A percentile compares a stretch with the other conserved stretches of the same genome.
These are phyloP conservation scores for Takashimella koratensis DNA, from an alignment of 1,284 basidiomycete species.

Conservation along the genomic window DNA sequence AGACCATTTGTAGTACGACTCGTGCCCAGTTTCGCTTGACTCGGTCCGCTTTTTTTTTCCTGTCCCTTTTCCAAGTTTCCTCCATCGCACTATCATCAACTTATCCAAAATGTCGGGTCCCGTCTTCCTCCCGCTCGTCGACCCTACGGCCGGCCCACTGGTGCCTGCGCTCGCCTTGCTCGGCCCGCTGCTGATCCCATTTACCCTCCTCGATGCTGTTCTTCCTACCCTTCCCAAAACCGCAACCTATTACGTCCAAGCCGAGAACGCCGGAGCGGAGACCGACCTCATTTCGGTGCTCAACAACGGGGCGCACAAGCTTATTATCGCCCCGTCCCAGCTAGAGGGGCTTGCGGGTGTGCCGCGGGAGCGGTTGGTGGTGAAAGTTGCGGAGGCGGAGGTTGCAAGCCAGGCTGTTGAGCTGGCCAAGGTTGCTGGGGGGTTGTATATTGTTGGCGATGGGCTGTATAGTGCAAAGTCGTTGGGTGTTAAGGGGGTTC, in stretches of 20 bases:
- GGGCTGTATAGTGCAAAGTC: conserved; percentile 59
- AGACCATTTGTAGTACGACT: too few relatives aligned
- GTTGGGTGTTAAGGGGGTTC: conserved; percentile 65
- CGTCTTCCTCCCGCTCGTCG: conserved; percentile 50
- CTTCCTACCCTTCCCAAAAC: conserved; percentile 34
- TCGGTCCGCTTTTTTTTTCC: too few relatives aligned
- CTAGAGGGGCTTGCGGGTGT: conserved; percentile 60
- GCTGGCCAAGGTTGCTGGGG: conserved; percentile 44
- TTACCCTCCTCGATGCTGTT: conserved; percentile 32
- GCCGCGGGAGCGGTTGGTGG: conserved; percentile 67
- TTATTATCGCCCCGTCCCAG: conserved; percentile 65
- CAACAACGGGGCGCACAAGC: conserved; percentile 70
- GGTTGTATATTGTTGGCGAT: conserved; percentile 30
- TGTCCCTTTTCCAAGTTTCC: not conserved
- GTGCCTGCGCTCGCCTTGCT: conserved; percentile 64
- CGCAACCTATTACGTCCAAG: conserved; percentile 57
- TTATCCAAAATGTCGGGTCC: conserved; percentile 39
- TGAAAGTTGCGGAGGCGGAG: conserved; percentile 68
- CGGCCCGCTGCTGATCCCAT: conserved; percentile 66
- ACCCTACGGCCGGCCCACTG: conserved; percentile 51
- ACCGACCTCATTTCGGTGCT: conserved; percentile 64
- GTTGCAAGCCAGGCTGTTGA: conserved; percentile 64
- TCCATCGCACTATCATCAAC: not conserved
- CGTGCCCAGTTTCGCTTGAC: too few relatives aligned
- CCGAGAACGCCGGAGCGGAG: conserved; percentile 56